A percentile compares a stretch with the other conserved stretches of the same genome.
phyloP scores from a whole-genome alignment of 139 green algal species.

The Zygnema circumcarinatum region DNA sequence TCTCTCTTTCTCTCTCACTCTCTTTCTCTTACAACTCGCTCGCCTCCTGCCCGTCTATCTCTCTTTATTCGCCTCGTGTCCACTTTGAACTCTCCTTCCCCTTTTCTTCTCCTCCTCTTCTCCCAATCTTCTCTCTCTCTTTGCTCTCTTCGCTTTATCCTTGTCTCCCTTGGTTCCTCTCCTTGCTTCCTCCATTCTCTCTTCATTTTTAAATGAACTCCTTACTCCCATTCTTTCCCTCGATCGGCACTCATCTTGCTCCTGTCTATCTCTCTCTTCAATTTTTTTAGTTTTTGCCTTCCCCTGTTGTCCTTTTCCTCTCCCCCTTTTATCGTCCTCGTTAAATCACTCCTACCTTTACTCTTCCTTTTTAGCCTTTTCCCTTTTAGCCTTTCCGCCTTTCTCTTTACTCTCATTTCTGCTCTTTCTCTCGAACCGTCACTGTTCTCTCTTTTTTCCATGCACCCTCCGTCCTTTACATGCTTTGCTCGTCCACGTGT shows the following conservation, averaged over 20 bases:
- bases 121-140: neutral
- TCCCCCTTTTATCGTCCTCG: neutral
- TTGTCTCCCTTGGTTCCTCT: neutral
- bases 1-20: neutral
- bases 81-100: neutral
- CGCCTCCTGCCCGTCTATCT: neutral
- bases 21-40: too few species aligned
- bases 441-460: neutral
- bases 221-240: neutral
- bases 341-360: neutral
- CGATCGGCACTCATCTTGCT: neutral
- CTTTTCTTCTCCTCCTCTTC: neutral
- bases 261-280: neutral
- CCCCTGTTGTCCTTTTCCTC: neutral
- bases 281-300: neutral
- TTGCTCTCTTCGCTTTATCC: neutral
- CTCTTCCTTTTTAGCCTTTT: neutral
- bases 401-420: neutral
- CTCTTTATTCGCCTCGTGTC: neutral
- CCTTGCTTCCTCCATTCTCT: neutral
- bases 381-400: neutral
- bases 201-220: neutral
- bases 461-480: neutral
- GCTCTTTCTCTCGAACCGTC: neutral
- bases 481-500: constrained; percentile 17